phyloP scores from a whole-genome alignment of 257 asterid genomes.

The Ballota nigra region DNA sequence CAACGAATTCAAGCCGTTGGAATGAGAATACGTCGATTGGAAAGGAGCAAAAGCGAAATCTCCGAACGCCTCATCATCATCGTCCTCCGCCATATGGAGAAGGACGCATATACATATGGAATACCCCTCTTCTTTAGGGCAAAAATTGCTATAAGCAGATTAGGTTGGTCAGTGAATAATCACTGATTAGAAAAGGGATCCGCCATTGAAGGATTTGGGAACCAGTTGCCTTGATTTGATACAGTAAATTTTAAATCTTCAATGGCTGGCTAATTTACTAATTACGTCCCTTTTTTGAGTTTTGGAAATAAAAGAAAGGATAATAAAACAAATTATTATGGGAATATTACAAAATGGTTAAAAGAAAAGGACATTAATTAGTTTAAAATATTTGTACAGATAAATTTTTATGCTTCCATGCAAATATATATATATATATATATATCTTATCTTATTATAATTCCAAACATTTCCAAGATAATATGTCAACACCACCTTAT shows the following conservation, averaged over 20 bases:
- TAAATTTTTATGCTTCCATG: no score
- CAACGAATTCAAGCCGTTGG: conserved; percentile 27
- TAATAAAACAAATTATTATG: no score
- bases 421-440: no score
- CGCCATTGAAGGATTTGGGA: conserved; percentile 14
- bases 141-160: neutral
- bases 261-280: neutral
- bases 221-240: neutral
- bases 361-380: no score
- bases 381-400: no score
- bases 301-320: no score
- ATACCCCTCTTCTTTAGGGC: conserved; percentile 5
- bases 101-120: conserved; percentile 28
- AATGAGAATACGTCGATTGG: conserved; percentile 31
- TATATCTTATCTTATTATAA: no score
- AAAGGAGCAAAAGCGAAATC: conserved; percentile 65
- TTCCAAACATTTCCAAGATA: no score
- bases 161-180: neutral
- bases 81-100: conserved; percentile 69
- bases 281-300: neutral
- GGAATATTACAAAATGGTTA: no score
- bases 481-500: no score
- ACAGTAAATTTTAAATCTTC: neutral
- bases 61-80: conserved; percentile 64
- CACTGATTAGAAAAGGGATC: conserved; percentile 14